Evolutionary conservation across 2,329 filamentous ascomycete species (phyloP).

Genomic region (Exserohilum turcica): DNA sequence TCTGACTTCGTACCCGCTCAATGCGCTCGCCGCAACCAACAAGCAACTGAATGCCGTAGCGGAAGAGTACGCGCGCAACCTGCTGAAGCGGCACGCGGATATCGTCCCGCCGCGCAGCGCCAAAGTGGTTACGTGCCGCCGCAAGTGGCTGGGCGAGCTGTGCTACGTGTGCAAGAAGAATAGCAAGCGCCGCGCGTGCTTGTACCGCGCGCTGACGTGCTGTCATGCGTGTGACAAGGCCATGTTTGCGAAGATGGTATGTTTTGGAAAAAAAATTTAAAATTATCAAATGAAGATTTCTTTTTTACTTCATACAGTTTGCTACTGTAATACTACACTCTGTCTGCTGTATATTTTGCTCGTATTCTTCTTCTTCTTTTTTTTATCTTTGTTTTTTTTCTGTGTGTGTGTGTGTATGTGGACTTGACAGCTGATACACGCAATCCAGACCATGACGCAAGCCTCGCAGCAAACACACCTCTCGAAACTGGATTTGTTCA

Average conservation of each 20-base stretch:
- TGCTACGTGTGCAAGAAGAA: constrained; percentile 38
- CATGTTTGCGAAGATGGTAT: constrained; percentile 37
- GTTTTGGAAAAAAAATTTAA: no score
- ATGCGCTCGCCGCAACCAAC: constrained; percentile 30
- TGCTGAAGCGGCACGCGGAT: constrained; percentile 31
- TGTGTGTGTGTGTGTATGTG: no score
- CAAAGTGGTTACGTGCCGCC: constrained; percentile 25
- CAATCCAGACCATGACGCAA: constrained; percentile 43
- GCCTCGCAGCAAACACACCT: constrained; percentile 27
- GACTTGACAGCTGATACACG: no score
- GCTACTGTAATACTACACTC: no score
- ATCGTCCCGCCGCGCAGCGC: constrained; percentile 21
- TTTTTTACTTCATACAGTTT: no score
- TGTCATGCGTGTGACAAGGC: constrained; percentile 35
- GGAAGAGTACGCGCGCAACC: constrained; percentile 38
- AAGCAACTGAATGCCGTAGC: constrained; percentile 29
- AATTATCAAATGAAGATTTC: no score
- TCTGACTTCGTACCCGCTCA: constrained; percentile 23
- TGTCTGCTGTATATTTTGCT: no score
- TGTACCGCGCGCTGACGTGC: constrained; percentile 30
- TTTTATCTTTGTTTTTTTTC: neutral
- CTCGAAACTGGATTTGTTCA: constrained; percentile 43
- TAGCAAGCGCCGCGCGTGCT: constrained; percentile 31
- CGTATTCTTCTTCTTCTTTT: neutral
- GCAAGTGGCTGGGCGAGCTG: constrained; percentile 31